Evolutionary conservation across 164 flowering plant species (phyloP).

Genomic region (Saururus chinensis): DNA sequence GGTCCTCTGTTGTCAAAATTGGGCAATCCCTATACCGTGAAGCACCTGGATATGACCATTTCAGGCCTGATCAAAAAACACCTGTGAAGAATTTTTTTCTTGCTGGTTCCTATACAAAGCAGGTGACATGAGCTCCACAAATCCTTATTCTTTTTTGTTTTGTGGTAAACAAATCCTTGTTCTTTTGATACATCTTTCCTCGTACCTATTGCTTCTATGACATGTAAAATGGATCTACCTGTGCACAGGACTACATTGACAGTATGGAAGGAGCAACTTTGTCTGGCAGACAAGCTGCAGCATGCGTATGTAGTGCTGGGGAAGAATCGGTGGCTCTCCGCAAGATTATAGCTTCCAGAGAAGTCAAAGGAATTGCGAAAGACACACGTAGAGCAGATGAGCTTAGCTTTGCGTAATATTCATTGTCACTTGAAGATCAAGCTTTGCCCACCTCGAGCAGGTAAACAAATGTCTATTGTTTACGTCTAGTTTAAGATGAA

Average conservation of each 20-base stretch:
- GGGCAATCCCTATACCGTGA: conserved; percentile 92
- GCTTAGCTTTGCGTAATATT: conserved; percentile 15
- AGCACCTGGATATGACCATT: conserved; percentile 90
- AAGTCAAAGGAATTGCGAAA: conserved; percentile 15
- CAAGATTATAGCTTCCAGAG: conserved; percentile 30
- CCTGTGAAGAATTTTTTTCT: conserved; percentile 87
- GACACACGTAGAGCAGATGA: conserved; percentile 28
- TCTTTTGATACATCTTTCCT: not conserved
- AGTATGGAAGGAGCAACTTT: conserved; percentile 98
- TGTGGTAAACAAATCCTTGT: not conserved
- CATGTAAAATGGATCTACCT: conserved; percentile 3
- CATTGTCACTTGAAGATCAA: too few species aligned
- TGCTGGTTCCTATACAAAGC: conserved; percentile 94
- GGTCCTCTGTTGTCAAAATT: conserved; percentile 95
- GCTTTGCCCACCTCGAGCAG: too few species aligned
- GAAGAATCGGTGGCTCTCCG: conserved; percentile 51
- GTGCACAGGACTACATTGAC: conserved; percentile 80
- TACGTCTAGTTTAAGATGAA: too few species aligned
- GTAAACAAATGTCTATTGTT: too few species aligned
- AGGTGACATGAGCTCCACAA: conserved; percentile 30
- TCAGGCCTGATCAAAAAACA: conserved; percentile 91
- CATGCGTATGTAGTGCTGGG: conserved; percentile 73
- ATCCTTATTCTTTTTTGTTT: not conserved
- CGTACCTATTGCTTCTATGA: not conserved
- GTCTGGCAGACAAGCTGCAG: conserved; percentile 93